Evolutionary conservation across 441 rosid species (phyloP).

Genomic region (Gossypium trilobum): DNA sequence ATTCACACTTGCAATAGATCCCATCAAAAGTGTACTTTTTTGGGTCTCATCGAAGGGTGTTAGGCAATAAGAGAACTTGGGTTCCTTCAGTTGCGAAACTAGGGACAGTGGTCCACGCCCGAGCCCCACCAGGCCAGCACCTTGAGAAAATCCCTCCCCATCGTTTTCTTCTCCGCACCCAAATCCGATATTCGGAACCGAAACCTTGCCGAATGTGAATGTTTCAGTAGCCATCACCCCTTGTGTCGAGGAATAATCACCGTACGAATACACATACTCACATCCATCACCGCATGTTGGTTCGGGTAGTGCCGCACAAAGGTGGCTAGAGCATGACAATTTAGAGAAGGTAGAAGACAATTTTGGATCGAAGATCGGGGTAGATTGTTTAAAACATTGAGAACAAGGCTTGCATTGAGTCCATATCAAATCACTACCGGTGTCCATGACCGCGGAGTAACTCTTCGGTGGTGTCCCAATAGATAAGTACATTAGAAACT

Average conservation of each 20-base stretch:
- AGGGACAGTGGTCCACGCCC: conserved; percentile 65
- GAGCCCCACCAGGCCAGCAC: conserved; percentile 78
- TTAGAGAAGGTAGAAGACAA: conserved; percentile 52
- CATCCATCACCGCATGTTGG: conserved; percentile 41
- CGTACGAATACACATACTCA: conserved; percentile 63
- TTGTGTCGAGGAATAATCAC: conserved; percentile 77
- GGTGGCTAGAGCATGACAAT: conserved; percentile 44
- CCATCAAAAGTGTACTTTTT: conserved; percentile 45
- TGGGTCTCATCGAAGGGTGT: conserved; percentile 36
- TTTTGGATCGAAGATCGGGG: conserved; percentile 66
- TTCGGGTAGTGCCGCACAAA: conserved; percentile 49
- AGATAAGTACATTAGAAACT: conserved; percentile 66
- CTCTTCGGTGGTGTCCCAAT: conserved; percentile 60
- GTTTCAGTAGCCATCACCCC: conserved; percentile 62
- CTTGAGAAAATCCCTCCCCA: conserved; percentile 77
- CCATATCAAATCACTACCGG: conserved; percentile 92
- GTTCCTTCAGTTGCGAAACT: conserved; percentile 48
- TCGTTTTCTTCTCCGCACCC: conserved; percentile 79
- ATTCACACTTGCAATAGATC: conserved; percentile 30
- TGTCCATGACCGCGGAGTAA: conserved; percentile 67
- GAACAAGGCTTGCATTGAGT: conserved; percentile 87
- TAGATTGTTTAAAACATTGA: conserved; percentile 62
- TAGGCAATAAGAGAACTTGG: conserved; percentile 55
- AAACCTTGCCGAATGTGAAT: conserved; percentile 51
- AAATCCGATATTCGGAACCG: conserved; percentile 46